Conservation (phyloP, 306 rosid species). For the Quercus berberidifolia region DNA sequence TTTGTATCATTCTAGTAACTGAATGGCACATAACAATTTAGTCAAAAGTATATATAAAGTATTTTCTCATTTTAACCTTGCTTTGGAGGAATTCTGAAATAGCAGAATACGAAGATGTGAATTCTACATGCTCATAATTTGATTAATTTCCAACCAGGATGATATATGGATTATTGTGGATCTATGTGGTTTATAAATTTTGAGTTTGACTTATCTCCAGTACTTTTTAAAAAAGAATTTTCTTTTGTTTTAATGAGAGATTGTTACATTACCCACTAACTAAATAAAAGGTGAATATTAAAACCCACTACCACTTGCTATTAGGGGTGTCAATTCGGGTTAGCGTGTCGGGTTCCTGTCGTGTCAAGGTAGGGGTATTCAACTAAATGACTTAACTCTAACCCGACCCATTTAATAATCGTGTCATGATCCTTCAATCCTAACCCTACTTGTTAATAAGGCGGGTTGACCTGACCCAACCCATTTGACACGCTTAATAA, state of each 20-base stretch:
- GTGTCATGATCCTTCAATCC: too few relatives aligned
- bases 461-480: too few relatives aligned
- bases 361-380: too few relatives aligned
- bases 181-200: neutral
- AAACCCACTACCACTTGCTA: rapidly evolving
- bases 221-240: rapidly evolving
- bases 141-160: neutral
- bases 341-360: too few relatives aligned
- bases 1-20: neutral
- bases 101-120: too few relatives aligned
- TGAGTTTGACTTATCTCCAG: too few relatives aligned
- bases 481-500: too few relatives aligned
- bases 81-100: neutral
- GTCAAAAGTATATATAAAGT: neutral
- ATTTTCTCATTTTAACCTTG: neutral
- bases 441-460: too few relatives aligned
- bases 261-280: rapidly evolving
- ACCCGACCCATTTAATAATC: too few relatives aligned
- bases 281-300: rapidly evolving
- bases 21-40: neutral
- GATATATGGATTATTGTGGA: neutral
- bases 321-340: too few relatives aligned
- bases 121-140: neutral
- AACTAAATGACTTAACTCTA: too few relatives aligned
- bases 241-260: too few relatives aligned